A percentile compares a stretch with the other conserved stretches of the same genome.
phyloP scores from a whole-genome alignment of 2,329 filamentous ascomycete genomes.

The Colletotrichum sp. region DNA sequence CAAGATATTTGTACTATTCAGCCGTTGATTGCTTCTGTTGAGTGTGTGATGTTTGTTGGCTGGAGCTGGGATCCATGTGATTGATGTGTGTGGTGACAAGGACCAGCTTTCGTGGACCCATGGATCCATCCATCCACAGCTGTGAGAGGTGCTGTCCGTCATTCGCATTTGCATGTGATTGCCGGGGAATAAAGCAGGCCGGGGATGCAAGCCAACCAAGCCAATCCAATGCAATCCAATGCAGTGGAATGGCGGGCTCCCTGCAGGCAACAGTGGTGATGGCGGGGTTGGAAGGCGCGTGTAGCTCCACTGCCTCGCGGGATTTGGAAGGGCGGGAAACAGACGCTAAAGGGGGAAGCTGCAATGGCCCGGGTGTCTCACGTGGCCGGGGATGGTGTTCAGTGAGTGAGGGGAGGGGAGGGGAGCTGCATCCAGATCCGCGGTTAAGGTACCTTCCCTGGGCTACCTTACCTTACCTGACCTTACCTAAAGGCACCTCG shows the following conservation, averaged over 20 bases:
- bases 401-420: background rate
- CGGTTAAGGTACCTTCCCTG: background rate
- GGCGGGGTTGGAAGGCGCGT: background rate
- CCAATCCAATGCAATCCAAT: background rate
- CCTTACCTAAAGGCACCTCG: background rate
- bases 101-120: background rate
- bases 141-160: background rate
- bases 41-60: background rate
- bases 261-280: background rate
- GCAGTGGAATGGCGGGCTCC: background rate
- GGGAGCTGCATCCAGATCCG: background rate
- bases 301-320: background rate
- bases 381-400: background rate
- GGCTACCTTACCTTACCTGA: no score
- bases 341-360: background rate
- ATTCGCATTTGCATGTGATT: conserved; percentile 14
- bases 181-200: background rate
- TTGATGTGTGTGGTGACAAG: background rate
- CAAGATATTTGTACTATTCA: background rate
- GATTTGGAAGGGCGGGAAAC: background rate
- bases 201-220: background rate
- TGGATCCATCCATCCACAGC: background rate
- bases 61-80: background rate
- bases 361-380: background rate
- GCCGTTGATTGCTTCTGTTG: background rate